Evolutionary conservation across 2,329 filamentous ascomycete species (phyloP).

Genomic region (Calonectria fujianensis): DNA sequence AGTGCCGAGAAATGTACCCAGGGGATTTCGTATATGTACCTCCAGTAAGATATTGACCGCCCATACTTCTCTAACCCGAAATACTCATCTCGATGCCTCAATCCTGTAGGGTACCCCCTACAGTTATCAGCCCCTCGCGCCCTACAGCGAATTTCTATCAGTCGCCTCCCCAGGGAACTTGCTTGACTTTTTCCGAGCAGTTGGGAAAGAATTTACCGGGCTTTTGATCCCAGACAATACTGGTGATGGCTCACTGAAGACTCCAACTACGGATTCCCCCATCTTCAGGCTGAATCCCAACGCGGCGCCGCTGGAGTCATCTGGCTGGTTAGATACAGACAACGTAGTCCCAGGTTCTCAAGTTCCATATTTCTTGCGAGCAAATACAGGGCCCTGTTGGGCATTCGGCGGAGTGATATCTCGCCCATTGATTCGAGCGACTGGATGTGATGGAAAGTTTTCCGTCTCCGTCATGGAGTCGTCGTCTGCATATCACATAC

Average conservation of each 20-base stretch:
- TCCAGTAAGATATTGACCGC: constrained; percentile 13
- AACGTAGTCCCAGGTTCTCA: not conserved
- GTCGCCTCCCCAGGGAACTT: constrained; percentile 9
- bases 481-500: constrained; percentile 9
- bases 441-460: not conserved
- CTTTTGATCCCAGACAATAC: not conserved
- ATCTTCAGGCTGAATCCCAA: not conserved
- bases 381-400: constrained; percentile 20
- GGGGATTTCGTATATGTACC: constrained; percentile 32
- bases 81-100: not conserved
- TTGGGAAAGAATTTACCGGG: constrained; percentile 1
- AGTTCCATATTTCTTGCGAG: constrained; percentile 28
- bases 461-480: constrained; percentile 23
- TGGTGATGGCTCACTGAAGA: not conserved
- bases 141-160: constrained; percentile 23
- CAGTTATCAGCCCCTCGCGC: constrained; percentile 26
- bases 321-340: constrained; percentile 24
- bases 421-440: constrained; percentile 5
- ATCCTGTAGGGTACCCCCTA: constrained; percentile 16
- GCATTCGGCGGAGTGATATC: constrained; percentile 27
- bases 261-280: not conserved
- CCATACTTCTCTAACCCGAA: not conserved
- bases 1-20: constrained; percentile 18
- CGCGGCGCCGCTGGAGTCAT: not conserved
- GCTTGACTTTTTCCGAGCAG: not conserved